Evolutionary conservation across 2,329 filamentous ascomycete genomes (phyloP), one percentile per base, ranked within the genome.

Genomic region (Colletotrichum musicola): DNA sequence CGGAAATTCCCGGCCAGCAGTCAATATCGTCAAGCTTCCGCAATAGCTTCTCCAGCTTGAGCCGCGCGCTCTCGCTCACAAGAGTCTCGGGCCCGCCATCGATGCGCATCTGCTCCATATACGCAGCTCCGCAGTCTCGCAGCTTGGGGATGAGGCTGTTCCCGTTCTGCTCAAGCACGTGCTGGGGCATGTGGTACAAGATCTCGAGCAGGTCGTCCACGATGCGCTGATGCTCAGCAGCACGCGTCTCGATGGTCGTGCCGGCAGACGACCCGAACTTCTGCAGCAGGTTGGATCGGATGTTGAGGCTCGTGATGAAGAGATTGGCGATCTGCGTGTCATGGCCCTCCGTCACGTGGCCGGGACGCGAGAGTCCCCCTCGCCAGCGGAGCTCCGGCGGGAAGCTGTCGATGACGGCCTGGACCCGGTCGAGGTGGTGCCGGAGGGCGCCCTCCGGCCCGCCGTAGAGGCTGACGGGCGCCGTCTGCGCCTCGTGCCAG

Each of bases 251-350:
- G 46, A 47, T 54, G 16, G 57, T 18, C 58, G 40, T 68, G 47
- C 44, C 53, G 46, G 44, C 56, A 12, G 57, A 16, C 40, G 72
- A 68, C 4, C 73, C 73, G 3, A 77, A 74, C 22, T 75, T 77
- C 27, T 80, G 77, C 6, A 81, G 71, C 6, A 81, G 69, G 40
- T 80, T 80, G 2, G 79, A 81, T 6, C 77, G 74, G 1, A 81
- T 74, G 22, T 79, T 75, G 6, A 81, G 73, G 53, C 77, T 78
- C 22, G 79, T 81, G 40, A 81, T 74, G 55, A 79, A 77, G 4
- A 81, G 66, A 63, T 81, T 80, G 9, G 75, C 79, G 6, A 77
- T 76, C 20, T 81, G 79, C 3, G 75, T 78, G 47, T 80, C 77
- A 51, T 81, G 79, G 4, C 79, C 77, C 12, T 76, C 73, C 0